Evolutionary conservation across 345 rosid genomes (phyloP).

Genomic region (Bruguiera sexangula): DNA sequence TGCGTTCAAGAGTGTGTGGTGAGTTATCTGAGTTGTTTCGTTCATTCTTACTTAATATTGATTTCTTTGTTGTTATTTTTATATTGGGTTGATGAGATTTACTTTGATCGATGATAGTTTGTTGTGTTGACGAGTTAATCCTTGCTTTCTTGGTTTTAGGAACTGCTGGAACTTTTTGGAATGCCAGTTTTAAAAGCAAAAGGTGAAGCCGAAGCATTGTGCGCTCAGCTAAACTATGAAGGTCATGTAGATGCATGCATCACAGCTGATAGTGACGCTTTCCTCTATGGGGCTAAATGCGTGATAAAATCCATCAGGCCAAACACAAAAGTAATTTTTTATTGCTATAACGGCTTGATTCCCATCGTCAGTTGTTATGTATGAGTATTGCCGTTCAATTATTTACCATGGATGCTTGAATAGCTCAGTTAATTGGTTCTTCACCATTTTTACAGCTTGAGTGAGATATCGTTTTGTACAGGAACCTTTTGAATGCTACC

Average conservation of each 20-base stretch:
- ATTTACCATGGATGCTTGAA: not conserved
- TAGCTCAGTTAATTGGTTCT: not conserved
- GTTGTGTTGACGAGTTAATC: not conserved
- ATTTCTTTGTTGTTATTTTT: not conserved
- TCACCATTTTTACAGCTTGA: constrained; percentile 14
- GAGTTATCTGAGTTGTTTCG: constrained; percentile 22
- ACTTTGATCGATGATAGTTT: too few species aligned
- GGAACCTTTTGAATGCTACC: constrained; percentile 94
- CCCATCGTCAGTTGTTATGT: too few species aligned
- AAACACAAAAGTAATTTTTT: constrained; percentile 55
- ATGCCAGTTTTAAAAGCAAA: constrained; percentile 74
- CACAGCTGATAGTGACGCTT: constrained; percentile 90
- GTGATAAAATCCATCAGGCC: constrained; percentile 75
- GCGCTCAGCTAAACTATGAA: constrained; percentile 71
- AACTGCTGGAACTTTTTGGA: constrained; percentile 72
- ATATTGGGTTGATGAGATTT: not conserved
- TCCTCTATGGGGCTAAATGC: constrained; percentile 83
- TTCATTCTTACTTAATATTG: not conserved
- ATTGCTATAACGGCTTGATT: not conserved
- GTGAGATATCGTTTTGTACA: constrained; percentile 34
- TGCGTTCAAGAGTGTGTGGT: constrained; percentile 79
- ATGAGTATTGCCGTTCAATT: too few species aligned
- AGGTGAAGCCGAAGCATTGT: constrained; percentile 94
- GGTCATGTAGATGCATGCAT: constrained; percentile 90
- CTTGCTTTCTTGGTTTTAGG: constrained; percentile 39